phyloP scores from a whole-genome alignment of 345 rosid species.

The Gossypium arboreum region DNA sequence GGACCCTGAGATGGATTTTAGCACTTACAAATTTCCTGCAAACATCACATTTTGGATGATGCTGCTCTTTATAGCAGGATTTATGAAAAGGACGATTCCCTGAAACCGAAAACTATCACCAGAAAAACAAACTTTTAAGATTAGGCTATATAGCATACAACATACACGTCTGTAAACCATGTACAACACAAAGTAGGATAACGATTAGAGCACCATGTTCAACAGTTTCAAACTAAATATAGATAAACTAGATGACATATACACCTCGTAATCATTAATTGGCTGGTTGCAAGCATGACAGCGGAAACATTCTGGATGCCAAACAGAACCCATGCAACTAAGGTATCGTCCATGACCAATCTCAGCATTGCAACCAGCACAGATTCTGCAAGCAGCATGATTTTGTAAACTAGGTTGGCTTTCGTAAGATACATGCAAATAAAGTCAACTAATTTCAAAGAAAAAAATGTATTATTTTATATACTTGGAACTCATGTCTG shows the following conservation, averaged over 20 bases:
- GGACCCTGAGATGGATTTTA: conserved; percentile 7
- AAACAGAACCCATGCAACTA: conserved; percentile 70
- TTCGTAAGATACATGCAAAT: conserved; percentile 6
- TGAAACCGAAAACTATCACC: conserved; percentile 59
- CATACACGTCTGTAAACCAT: neutral
- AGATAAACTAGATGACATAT: conserved; percentile 10
- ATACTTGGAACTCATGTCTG: neutral
- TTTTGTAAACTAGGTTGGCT: conserved; percentile 21
- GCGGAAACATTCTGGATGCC: conserved; percentile 93
- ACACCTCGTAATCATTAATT: conserved; percentile 73
- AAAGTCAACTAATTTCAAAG: neutral
- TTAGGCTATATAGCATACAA: conserved; percentile 18
- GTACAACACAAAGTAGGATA: neutral
- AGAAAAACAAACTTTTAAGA: conserved; percentile 9
- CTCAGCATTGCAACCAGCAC: conserved; percentile 66
- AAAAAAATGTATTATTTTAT: neutral
- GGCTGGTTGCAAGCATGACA: conserved; percentile 71
- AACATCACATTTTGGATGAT: conserved; percentile 95
- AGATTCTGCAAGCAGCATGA: conserved; percentile 40
- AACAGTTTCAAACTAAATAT: conserved; percentile 7
- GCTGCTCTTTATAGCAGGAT: conserved; percentile 69
- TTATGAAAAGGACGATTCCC: conserved; percentile 76
- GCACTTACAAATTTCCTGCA: conserved; percentile 74
- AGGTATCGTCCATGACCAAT: conserved; percentile 71
- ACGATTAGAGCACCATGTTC: conserved; percentile 13